A percentile compares a stretch with the other conserved stretches of the same genome.
Conservation (phyloP, 345 rosid genomes). For the Citrus trifoliata region DNA sequence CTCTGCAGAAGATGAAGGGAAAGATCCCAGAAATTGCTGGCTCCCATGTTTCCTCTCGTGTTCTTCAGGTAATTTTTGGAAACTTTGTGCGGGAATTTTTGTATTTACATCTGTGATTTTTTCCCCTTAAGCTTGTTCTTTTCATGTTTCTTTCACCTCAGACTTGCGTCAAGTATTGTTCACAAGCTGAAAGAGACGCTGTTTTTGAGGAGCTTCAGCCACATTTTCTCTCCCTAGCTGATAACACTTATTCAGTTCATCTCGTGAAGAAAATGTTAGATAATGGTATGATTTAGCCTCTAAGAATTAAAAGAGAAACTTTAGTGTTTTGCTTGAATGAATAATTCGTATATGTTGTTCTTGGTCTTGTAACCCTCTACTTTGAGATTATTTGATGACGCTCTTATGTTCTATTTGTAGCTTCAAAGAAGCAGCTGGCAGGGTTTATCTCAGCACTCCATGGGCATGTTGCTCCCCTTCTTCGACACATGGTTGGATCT, state of each 20-base stretch:
- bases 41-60: constrained; percentile 87
- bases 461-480: constrained; percentile 77
- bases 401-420: constrained; percentile 35
- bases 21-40: constrained; percentile 86
- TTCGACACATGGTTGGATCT: constrained; percentile 92
- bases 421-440: constrained; percentile 71
- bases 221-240: constrained; percentile 64
- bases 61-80: constrained; percentile 65
- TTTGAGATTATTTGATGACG: neutral
- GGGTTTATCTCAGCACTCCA: constrained; percentile 68
- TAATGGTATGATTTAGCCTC: constrained; percentile 43
- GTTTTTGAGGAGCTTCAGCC: constrained; percentile 78
- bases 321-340: neutral
- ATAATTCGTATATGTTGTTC: neutral
- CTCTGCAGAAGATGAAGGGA: constrained; percentile 79
- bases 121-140: neutral
- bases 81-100: neutral
- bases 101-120: neutral
- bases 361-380: neutral
- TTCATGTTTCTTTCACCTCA: constrained; percentile 22
- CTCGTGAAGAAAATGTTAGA: constrained; percentile 85
- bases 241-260: constrained; percentile 67
- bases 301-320: constrained; percentile 4
- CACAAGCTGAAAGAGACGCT: constrained; percentile 67
- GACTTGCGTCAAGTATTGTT: constrained; percentile 82